These are phyloP conservation scores for Furcasterigmium furcatum DNA, from an alignment of 2,329 filamentous ascomycete species.

Conservation along the genomic window DNA sequence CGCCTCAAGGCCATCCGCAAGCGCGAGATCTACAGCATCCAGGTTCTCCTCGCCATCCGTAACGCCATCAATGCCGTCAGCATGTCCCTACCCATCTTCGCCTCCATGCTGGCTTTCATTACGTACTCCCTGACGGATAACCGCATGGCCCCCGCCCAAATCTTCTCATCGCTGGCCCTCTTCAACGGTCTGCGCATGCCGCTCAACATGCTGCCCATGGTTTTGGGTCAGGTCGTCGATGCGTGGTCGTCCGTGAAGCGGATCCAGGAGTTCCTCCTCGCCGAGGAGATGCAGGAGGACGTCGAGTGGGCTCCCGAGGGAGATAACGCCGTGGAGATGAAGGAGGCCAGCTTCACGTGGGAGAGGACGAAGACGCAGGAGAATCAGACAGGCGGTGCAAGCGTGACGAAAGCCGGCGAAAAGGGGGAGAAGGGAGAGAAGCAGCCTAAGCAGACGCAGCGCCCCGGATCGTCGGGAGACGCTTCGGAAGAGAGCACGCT, in stretches of 20 bases:
- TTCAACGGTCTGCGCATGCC: slow-evolving; percentile 92
- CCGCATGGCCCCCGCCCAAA: slow-evolving; percentile 65
- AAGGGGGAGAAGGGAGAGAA: slow-evolving; percentile 31
- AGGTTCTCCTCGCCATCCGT: slow-evolving; percentile 76
- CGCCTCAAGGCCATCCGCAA: slow-evolving; percentile 71
- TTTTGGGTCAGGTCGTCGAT: slow-evolving; percentile 87
- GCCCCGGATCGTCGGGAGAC: slow-evolving; percentile 31
- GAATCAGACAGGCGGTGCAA: slow-evolving; percentile 24
- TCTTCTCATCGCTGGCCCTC: slow-evolving; percentile 90
- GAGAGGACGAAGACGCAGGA: slow-evolving; percentile 60
- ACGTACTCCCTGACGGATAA: slow-evolving; percentile 69
- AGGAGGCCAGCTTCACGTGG: slow-evolving; percentile 81
- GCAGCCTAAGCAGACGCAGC: slow-evolving; percentile 11
- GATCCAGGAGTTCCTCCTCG: slow-evolving; percentile 82
- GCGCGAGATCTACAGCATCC: slow-evolving; percentile 79
- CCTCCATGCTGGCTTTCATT: slow-evolving; percentile 93
- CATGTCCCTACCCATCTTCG: slow-evolving; percentile 86
- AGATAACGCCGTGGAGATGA: slow-evolving; percentile 69
- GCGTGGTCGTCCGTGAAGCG: slow-evolving; percentile 81
- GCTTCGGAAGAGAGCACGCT: slow-evolving; percentile 53
- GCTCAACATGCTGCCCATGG: slow-evolving; percentile 81
- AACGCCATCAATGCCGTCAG: slow-evolving; percentile 83
- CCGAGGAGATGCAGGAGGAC: slow-evolving; percentile 80
- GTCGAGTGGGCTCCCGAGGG: slow-evolving; percentile 52
- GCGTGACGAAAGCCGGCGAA: slow-evolving; percentile 19